Evolutionary conservation across 768 basidiomycete genomes (phyloP).

Genomic region (Udeniomyces megalosporus): DNA sequence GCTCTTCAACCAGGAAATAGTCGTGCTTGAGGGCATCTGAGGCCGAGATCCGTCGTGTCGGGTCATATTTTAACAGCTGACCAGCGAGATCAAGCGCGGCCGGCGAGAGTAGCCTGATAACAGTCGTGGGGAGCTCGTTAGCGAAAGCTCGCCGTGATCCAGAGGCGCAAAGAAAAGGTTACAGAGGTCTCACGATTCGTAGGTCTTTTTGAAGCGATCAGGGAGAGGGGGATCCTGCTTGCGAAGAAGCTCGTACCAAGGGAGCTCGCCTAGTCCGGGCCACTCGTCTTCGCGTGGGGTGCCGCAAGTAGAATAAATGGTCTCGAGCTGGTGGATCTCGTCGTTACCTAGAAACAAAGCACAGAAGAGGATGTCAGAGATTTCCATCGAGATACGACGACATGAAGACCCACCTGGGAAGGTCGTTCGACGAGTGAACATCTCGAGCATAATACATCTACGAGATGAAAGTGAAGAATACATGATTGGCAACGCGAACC

Average conservation of each 20-base stretch:
- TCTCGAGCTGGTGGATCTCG: constrained; percentile 91
- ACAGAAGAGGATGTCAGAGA: background rate
- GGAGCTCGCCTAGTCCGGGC: constrained; percentile 64
- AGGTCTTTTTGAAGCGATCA: constrained; percentile 67
- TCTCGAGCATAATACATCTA: constrained; percentile 96
- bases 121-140: background rate
- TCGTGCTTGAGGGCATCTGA: constrained; percentile 58
- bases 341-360: constrained; percentile 42
- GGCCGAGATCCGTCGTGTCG: constrained; percentile 57
- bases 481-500: background rate
- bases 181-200: constrained; percentile 52
- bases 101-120: constrained; percentile 61
- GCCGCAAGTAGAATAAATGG: constrained; percentile 77
- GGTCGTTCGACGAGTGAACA: constrained; percentile 87
- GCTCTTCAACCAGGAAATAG: constrained; percentile 73
- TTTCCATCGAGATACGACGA: no score
- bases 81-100: constrained; percentile 79
- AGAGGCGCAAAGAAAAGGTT: background rate
- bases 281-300: constrained; percentile 67
- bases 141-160: background rate
- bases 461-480: background rate
- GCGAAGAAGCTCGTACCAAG: constrained; percentile 98
- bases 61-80: constrained; percentile 62
- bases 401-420: constrained; percentile 48
- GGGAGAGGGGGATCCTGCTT: constrained; percentile 42